Evolutionary conservation across 2,329 filamentous ascomycete species (phyloP).

Genomic region (Samsoniella hepiali): DNA sequence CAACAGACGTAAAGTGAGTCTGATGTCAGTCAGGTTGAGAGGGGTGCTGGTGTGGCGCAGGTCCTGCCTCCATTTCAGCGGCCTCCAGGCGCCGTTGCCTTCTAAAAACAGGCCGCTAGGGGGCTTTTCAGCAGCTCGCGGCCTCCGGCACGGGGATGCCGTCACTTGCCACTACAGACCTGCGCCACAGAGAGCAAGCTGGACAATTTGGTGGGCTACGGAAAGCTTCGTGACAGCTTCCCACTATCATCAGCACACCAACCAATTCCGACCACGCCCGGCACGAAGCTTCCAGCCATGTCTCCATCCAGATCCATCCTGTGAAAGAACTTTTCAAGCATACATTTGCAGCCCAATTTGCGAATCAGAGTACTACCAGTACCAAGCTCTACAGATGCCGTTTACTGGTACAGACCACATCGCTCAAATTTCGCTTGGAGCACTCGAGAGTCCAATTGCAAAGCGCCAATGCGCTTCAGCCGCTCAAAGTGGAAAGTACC

Average conservation of each 20-base stretch:
- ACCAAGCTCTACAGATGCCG: too few species aligned
- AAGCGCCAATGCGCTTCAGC: not conserved
- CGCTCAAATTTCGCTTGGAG: not conserved
- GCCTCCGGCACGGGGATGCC: not conserved
- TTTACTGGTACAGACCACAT: not conserved
- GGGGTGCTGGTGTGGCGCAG: constrained; percentile 1
- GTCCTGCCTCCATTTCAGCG: not conserved
- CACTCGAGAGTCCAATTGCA: not conserved
- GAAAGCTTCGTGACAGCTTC: constrained; percentile 8
- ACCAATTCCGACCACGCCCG: not conserved
- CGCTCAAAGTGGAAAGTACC: not conserved
- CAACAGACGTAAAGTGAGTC: not conserved
- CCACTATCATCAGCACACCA: not conserved
- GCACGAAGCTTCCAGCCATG: not conserved
- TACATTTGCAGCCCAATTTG: not conserved
- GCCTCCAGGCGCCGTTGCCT: constrained; percentile 1
- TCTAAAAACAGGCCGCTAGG: not conserved
- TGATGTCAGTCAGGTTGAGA: not conserved
- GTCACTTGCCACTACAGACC: not conserved
- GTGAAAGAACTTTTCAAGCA: not conserved
- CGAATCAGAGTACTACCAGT: not conserved
- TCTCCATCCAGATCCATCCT: not conserved
- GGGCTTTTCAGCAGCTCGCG: not conserved
- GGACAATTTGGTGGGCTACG: not conserved
- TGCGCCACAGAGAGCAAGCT: constrained; percentile 8